Conservation (phyloP, 2,329 filamentous ascomycete genomes). For the Pestalotiopsis sp. region DNA sequence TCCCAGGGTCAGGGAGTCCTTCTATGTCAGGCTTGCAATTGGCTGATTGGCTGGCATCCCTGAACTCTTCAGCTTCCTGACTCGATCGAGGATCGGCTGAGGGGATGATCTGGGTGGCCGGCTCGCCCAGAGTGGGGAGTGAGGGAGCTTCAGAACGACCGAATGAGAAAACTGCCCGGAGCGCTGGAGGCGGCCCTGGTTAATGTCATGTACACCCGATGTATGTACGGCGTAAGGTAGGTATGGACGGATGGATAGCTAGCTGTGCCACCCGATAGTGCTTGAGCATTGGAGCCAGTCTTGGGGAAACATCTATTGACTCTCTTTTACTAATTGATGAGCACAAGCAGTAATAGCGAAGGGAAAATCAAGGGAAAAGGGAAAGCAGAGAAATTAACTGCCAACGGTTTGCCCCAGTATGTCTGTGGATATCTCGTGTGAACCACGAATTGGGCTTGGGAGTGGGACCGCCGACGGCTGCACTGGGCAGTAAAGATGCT, state of each 20-base stretch:
- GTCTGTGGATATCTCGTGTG: neutral
- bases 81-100: conserved; percentile 24
- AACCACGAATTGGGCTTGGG: neutral
- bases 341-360: neutral
- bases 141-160: conserved; percentile 4
- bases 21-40: neutral
- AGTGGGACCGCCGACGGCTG: neutral
- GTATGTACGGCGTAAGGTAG: neutral
- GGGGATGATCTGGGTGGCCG: conserved; percentile 2
- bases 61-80: conserved; percentile 26
- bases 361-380: neutral
- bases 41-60: conserved; percentile 18
- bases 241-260: neutral
- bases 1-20: neutral
- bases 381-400: neutral
- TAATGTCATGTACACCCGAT: neutral
- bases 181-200: neutral
- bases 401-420: neutral
- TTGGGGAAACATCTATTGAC: neutral
- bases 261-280: neutral
- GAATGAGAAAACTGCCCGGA: conserved; percentile 7
- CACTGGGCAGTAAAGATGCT: neutral
- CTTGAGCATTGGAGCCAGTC: neutral
- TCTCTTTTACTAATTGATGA: neutral
- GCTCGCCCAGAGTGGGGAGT: neutral